phyloP scores from a whole-genome alignment of 2,329 filamentous ascomycete genomes.

The Stemphylium vesicarium region DNA sequence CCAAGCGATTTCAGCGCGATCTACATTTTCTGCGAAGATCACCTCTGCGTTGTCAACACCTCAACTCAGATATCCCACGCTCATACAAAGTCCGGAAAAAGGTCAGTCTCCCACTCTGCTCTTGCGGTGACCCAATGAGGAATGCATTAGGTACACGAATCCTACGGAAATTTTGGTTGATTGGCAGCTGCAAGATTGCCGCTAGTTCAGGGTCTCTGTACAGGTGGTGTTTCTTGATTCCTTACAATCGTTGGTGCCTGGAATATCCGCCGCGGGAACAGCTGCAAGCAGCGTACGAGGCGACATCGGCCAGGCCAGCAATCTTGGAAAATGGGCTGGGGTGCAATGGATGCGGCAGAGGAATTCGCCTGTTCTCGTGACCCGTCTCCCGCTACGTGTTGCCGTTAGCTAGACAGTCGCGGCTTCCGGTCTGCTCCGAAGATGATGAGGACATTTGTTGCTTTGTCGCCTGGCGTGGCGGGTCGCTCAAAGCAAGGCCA shows the following conservation, averaged over 20 bases:
- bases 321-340: constrained; percentile 9
- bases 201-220: constrained; percentile 13
- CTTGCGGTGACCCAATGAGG: constrained; percentile 10
- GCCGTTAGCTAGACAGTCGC: constrained; percentile 23
- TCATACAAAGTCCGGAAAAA: constrained; percentile 15
- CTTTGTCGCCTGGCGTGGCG: constrained; percentile 19
- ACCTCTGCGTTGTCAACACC: not conserved
- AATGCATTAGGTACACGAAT: constrained; percentile 28
- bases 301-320: constrained; percentile 44
- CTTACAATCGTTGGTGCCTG: constrained; percentile 20
- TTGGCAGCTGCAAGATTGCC: constrained; percentile 17
- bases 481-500: constrained; percentile 18
- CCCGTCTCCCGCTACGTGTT: constrained; percentile 31
- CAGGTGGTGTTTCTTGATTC: constrained; percentile 5
- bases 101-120: constrained; percentile 21
- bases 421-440: constrained; percentile 40
- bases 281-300: constrained; percentile 21
- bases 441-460: constrained; percentile 12
- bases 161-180: constrained; percentile 5
- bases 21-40: not conserved
- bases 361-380: constrained; percentile 43
- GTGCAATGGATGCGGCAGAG: constrained; percentile 23
- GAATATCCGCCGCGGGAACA: constrained; percentile 35
- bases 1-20: not conserved
- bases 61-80: constrained; percentile 13